phyloP scores from a whole-genome alignment of 106 monocot species.

The Dactylorhiza incarnata region DNA sequence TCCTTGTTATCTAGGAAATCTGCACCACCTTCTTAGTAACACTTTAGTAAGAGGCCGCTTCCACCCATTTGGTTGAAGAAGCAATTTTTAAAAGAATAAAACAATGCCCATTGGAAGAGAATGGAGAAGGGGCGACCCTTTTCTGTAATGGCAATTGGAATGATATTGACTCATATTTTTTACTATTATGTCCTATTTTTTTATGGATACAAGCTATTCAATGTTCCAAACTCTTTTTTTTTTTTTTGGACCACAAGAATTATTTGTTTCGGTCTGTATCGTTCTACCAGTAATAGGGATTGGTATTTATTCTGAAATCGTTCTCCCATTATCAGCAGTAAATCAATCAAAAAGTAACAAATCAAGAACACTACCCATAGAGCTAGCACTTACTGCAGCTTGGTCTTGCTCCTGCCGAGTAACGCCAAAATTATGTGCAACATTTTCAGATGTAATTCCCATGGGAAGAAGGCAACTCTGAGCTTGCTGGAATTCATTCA shows the following conservation, averaged over 20 bases:
- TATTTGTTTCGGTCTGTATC: conserved; percentile 12
- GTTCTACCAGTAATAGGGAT: conserved; percentile 15
- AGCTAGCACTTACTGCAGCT: conserved; percentile 63
- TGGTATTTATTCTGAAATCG: conserved; percentile 21
- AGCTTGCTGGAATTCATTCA: conserved; percentile 36
- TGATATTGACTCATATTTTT: not conserved
- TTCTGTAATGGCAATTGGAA: not conserved
- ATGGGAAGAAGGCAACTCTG: conserved; percentile 83
- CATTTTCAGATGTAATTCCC: conserved; percentile 92
- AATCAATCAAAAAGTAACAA: not conserved
- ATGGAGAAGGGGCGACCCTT: too few relatives aligned
- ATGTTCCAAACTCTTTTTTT: not conserved
- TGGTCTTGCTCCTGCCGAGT: conserved; percentile 35
- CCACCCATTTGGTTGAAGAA: too few relatives aligned
- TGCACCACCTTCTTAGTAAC: too few relatives aligned
- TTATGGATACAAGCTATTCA: conserved; percentile 5
- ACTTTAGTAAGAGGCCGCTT: too few relatives aligned
- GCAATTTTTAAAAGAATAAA: too few relatives aligned
- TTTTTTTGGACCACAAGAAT: conserved; percentile 6
- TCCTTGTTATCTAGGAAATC: too few relatives aligned
- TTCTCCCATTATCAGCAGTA: not conserved
- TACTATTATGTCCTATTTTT: not conserved
- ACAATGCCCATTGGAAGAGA: too few relatives aligned
- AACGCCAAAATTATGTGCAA: conserved; percentile 66
- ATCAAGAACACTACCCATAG: not conserved